Conservation (phyloP, 2,329 filamentous ascomycete genomes). For the Plenodomus tracheiphilus region DNA sequence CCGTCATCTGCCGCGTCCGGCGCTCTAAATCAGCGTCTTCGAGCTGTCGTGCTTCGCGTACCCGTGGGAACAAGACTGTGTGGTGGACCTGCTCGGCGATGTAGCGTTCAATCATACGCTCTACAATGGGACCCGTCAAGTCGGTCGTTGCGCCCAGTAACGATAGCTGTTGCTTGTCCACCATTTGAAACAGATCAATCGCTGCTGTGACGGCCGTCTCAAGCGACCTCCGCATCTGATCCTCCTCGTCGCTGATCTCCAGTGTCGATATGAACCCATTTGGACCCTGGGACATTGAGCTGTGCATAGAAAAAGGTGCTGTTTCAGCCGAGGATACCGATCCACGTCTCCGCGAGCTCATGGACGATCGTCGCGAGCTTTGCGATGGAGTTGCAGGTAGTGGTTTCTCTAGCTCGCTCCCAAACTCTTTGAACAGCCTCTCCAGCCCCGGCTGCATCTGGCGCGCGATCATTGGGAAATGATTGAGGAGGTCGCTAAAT, state of each 20-base stretch:
- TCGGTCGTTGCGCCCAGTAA: constrained; percentile 90
- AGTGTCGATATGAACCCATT: constrained; percentile 45
- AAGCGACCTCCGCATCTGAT: constrained; percentile 82
- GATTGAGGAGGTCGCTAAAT: constrained; percentile 85
- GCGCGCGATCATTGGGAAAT: constrained; percentile 92
- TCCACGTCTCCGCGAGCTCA: constrained; percentile 38
- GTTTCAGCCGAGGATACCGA: constrained; percentile 44
- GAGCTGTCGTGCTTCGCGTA: constrained; percentile 74
- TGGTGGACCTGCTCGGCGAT: constrained; percentile 92
- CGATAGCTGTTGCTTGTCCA: constrained; percentile 94
- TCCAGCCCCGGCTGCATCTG: constrained; percentile 96
- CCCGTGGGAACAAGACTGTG: constrained; percentile 75
- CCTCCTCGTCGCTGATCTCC: constrained; percentile 87
- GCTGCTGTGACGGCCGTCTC: constrained; percentile 91
- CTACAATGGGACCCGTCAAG: constrained; percentile 86
- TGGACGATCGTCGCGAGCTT: constrained; percentile 34
- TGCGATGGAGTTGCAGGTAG: constrained; percentile 71
- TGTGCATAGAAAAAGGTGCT: constrained; percentile 41
- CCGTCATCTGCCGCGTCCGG: constrained; percentile 90
- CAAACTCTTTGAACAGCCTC: constrained; percentile 86
- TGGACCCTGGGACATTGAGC: constrained; percentile 39
- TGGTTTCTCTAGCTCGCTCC: constrained; percentile 80
- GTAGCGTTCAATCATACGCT: constrained; percentile 92
- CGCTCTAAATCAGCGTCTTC: constrained; percentile 88
- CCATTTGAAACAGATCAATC: constrained; percentile 92